These are phyloP conservation scores for Ceratobasidium sp. DNA, from an alignment of 1,284 basidiomycete species.

Conservation along the genomic window DNA sequence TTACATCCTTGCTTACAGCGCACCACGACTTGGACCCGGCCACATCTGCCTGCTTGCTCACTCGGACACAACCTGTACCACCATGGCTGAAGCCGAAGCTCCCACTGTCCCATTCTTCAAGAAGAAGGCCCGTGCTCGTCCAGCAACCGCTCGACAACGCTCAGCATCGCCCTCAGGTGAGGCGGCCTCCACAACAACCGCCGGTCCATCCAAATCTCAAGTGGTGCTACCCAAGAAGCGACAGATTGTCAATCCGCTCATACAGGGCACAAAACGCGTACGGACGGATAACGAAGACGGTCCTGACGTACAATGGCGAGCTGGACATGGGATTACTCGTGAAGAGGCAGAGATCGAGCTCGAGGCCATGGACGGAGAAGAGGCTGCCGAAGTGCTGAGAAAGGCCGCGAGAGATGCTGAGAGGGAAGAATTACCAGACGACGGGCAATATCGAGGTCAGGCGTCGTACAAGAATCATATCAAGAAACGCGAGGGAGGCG, in stretches of 20 bases:
- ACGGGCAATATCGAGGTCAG: constrained; percentile 89
- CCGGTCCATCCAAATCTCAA: constrained; percentile 58
- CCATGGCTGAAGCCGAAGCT: constrained; percentile 35
- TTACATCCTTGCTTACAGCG: neutral
- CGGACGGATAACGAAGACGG: constrained; percentile 66
- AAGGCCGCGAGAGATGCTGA: constrained; percentile 65
- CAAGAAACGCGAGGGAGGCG: constrained; percentile 71
- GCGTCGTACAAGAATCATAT: constrained; percentile 83
- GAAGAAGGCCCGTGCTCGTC: constrained; percentile 73
- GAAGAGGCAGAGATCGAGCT: constrained; percentile 72
- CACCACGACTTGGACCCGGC: constrained; percentile 2
- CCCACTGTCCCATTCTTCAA: constrained; percentile 79
- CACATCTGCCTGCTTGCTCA: constrained; percentile 7
- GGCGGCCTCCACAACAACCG: constrained; percentile 28
- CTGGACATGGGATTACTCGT: constrained; percentile 64
- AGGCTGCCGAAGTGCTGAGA: constrained; percentile 72
- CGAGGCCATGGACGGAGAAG: constrained; percentile 67
- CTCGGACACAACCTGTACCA: no score
- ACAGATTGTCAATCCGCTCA: constrained; percentile 69
- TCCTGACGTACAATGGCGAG: constrained; percentile 80
- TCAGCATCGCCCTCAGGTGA: constrained; percentile 49
- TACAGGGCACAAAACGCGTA: constrained; percentile 81
- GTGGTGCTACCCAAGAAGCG: constrained; percentile 80
- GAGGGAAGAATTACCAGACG: constrained; percentile 65
- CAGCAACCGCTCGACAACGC: constrained; percentile 66